Evolutionary conservation across 1,284 basidiomycete genomes (phyloP), one percentile per base, ranked within the genome.

Genomic region (Apiotrichum mycotoxinovorans): DNA sequence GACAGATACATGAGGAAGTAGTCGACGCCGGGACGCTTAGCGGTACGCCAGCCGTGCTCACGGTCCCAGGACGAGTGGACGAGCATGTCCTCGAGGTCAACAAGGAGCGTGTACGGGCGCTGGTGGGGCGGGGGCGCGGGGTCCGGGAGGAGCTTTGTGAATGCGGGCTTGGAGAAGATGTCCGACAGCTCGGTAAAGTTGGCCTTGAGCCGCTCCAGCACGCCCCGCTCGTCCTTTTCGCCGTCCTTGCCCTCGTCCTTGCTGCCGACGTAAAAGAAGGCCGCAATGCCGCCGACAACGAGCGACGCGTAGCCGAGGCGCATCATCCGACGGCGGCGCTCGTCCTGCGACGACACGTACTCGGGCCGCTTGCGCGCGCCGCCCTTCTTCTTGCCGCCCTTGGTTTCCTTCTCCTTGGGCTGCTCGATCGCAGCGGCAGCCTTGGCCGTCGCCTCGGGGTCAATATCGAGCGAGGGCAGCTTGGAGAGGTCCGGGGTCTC

Each of bases 1-100:
- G 91, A 92, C 43, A 98, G 83, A 76, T 98, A 98, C 34, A 85
- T 93, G 50, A 98, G 81, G 83, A 98, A 98, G 78, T 98, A 97
- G 74, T 98, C 96, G 11, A 95, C 88, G 3, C 96, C 96, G 1
- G 95, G 95, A 51, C 96, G 85, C 77, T 94, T 94, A 37, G 90
- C 91, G 3, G 90, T 93, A 64, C 89, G 81, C 91, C 91, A 94
- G 34, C 91, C 91, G 66, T 88, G 80, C 79, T 87, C 82, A 52
- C 90, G 85, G 81, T 94, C 91, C 95, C 95, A 98, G 2, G 86
- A 87, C 17, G 89, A 93, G 30, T 89, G 88, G 22, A 98, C 84
- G 20, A 98, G 83, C 23, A 99, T 81, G 70, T 96, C 94, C 66
- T 98, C 95, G 25, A 98, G 79, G 44, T 93, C 94, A 46, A 98